These are phyloP conservation scores for Pythium folliculosum DNA, from an alignment of 352 stramenopile species.

Conservation along the genomic window DNA sequence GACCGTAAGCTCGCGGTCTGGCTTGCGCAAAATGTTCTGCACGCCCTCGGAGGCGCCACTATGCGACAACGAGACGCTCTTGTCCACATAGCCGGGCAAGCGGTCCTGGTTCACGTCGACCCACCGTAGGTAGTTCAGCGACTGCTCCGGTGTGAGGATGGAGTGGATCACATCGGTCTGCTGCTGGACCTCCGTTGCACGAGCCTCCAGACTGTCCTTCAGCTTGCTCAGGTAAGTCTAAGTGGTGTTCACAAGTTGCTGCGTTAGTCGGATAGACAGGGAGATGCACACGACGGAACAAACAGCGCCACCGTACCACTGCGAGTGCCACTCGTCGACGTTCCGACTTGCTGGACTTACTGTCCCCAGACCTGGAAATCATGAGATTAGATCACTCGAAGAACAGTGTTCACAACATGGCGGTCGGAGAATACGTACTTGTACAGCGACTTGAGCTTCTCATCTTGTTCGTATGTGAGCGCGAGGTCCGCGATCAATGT, in stretches of 20 bases:
- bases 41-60: conserved; percentile 62
- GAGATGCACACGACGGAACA: too few species aligned
- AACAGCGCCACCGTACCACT: conserved; percentile 46
- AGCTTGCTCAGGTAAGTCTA: conserved; percentile 90
- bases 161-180: conserved; percentile 83
- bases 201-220: conserved; percentile 79
- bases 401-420: not conserved
- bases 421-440: conserved; percentile 46
- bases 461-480: conserved; percentile 88
- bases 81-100: conserved; percentile 65
- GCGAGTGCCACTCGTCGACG: conserved; percentile 78
- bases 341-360: conserved; percentile 84
- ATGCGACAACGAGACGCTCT: conserved; percentile 53
- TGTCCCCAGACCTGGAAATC: conserved; percentile 58
- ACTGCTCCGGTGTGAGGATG: conserved; percentile 85
- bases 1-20: conserved; percentile 84
- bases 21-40: conserved; percentile 78
- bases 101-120: conserved; percentile 79
- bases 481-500: conserved; percentile 75
- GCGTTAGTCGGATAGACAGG: not conserved
- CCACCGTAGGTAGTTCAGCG: conserved; percentile 82
- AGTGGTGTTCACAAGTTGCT: not conserved
- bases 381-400: not conserved
- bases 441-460: conserved; percentile 88
- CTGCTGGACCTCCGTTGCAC: conserved; percentile 75